These are phyloP conservation scores for Mortierella sp. DNA, from an alignment of 371 early-diverging fungal genomes.

Conservation along the genomic window DNA sequence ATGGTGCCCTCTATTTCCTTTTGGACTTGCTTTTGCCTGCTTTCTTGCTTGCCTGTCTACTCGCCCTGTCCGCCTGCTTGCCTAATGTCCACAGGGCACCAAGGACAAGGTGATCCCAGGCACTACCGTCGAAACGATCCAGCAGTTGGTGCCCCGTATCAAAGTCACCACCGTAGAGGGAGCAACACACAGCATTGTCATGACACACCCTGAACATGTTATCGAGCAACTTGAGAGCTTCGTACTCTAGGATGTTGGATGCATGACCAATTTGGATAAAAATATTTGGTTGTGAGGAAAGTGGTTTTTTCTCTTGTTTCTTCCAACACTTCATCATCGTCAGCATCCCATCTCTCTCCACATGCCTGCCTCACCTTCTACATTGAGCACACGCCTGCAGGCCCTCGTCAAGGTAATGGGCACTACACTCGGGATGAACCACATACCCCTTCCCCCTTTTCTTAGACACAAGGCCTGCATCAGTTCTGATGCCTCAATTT, in stretches of 20 bases:
- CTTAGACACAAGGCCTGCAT: no score
- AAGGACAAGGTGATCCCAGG: slow-evolving; percentile 43
- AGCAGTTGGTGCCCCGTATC: slow-evolving; percentile 33
- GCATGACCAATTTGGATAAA: no score
- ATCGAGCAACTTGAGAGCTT: slow-evolving; percentile 29
- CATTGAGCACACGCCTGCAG: slow-evolving; percentile 28
- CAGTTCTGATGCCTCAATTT: no score
- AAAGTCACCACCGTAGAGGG: slow-evolving; percentile 37
- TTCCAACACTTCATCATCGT: no score
- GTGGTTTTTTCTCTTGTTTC: no score
- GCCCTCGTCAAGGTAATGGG: slow-evolving; percentile 42
- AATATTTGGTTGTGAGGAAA: no score
- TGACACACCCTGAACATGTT: slow-evolving; percentile 39
- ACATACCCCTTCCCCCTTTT: no score
- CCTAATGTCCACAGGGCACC: slow-evolving; percentile 23
- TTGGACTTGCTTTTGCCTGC: neutral
- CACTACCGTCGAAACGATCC: slow-evolving; percentile 28
- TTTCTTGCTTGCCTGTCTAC: neutral
- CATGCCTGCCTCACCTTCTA: slow-evolving; percentile 38
- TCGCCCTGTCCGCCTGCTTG: no score
- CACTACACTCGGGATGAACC: neutral
- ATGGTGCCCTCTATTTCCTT: no score
- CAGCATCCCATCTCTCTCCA: neutral
- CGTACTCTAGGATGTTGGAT: slow-evolving; percentile 7
- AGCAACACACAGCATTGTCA: slow-evolving; percentile 44